phyloP scores from a whole-genome alignment of 768 basidiomycete species.

The Paxillus involutus region DNA sequence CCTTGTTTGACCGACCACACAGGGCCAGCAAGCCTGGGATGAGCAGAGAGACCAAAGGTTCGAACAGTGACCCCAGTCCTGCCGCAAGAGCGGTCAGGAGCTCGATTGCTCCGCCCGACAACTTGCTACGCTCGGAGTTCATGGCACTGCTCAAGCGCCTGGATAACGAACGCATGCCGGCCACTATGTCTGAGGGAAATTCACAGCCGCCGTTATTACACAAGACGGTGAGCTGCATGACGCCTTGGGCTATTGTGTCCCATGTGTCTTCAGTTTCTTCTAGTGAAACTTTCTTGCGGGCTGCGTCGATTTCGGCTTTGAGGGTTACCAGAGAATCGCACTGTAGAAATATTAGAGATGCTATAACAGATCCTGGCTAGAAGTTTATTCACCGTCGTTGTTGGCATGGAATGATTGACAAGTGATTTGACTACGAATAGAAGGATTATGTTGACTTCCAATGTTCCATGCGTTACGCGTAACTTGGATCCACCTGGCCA shows the following conservation, averaged over 20 bases:
- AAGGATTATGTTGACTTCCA: slow-evolving; percentile 2
- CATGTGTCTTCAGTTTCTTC: slow-evolving; percentile 79
- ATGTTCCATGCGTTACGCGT: too few species aligned
- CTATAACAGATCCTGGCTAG: too few species aligned
- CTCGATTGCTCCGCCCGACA: slow-evolving; percentile 68
- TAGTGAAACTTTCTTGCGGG: slow-evolving; percentile 42
- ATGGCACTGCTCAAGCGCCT: slow-evolving; percentile 58
- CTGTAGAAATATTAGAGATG: slow-evolving; percentile 22
- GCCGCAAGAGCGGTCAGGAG: slow-evolving; percentile 54
- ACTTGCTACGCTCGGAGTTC: slow-evolving; percentile 70
- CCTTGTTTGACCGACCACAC: slow-evolving; percentile 77
- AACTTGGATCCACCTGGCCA: slow-evolving; percentile 4
- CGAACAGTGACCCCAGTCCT: slow-evolving; percentile 61
- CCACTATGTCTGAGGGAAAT: slow-evolving; percentile 49
- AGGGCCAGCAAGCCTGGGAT: slow-evolving; percentile 66
- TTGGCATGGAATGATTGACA: slow-evolving; percentile 23
- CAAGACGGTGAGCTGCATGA: slow-evolving; percentile 46
- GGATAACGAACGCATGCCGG: slow-evolving; percentile 49
- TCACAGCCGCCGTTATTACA: slow-evolving; percentile 55
- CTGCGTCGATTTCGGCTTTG: slow-evolving; percentile 40
- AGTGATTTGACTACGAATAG: not conserved
- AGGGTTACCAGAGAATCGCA: slow-evolving; percentile 30
- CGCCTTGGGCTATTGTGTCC: slow-evolving; percentile 60
- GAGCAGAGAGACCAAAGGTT: slow-evolving; percentile 63
- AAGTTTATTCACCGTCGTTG: slow-evolving; percentile 21